phyloP scores from a whole-genome alignment of 169 alveolate species.

The Fabrea salina region DNA sequence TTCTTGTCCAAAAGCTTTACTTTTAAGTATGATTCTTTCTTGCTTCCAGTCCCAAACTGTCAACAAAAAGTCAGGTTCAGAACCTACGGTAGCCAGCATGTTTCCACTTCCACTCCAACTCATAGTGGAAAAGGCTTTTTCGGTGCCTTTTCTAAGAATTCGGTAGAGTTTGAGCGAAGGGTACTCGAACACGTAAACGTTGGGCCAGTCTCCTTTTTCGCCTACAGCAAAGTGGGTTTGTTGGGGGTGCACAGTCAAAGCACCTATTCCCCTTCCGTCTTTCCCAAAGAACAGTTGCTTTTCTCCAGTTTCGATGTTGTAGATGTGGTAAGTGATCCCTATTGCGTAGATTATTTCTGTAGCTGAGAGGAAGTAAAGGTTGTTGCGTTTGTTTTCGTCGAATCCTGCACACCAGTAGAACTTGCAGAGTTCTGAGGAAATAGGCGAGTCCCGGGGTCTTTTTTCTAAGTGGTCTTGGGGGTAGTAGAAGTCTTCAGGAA shows the following conservation, averaged over 20 bases:
- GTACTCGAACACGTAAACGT: conserved; percentile 73
- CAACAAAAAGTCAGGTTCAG: conserved; percentile 85
- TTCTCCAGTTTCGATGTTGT: conserved; percentile 61
- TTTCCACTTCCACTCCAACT: conserved; percentile 28
- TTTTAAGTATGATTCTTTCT: conserved; percentile 79
- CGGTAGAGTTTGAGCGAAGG: conserved; percentile 76
- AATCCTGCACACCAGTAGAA: conserved; percentile 67
- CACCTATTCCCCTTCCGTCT: conserved; percentile 86
- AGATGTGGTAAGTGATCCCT: conserved; percentile 73
- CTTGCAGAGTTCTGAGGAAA: conserved; percentile 53
- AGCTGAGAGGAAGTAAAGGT: conserved; percentile 65
- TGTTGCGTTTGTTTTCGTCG: conserved; percentile 66
- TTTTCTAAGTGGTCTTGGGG: conserved; percentile 68
- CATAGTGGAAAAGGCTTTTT: conserved; percentile 30
- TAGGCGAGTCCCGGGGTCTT: conserved; percentile 55
- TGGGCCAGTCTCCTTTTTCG: conserved; percentile 82
- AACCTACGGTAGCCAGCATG: conserved; percentile 67
- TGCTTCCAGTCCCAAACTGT: conserved; percentile 90
- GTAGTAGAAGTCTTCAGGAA: conserved; percentile 66
- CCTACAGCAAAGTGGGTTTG: conserved; percentile 81
- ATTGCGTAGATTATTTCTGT: conserved; percentile 63
- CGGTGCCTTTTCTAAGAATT: conserved; percentile 83
- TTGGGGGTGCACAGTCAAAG: conserved; percentile 83
- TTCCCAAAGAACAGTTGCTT: conserved; percentile 58
- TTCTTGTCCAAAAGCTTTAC: conserved; percentile 90